These are phyloP conservation scores for Nakazawaea populi DNA, from an alignment of 805 yeast genomes.

Conservation along the genomic window DNA sequence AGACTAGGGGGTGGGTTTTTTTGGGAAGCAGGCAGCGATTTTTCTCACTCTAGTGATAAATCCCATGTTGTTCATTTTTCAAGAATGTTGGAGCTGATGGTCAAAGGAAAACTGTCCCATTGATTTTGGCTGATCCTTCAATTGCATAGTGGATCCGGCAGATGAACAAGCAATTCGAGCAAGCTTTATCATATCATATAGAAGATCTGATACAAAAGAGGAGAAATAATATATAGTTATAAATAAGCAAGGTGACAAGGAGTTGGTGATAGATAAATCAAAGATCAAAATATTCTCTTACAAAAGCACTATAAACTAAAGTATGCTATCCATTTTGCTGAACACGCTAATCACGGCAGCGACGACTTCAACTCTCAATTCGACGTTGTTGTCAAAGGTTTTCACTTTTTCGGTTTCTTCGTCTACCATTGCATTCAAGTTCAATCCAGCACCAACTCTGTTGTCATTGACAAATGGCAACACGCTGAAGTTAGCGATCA, in stretches of 20 bases:
- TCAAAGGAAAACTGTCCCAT: too few species aligned
- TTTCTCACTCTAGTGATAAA: conserved; percentile 16
- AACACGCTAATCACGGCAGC: conserved; percentile 92
- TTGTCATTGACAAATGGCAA: conserved; percentile 64
- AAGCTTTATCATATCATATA: too few species aligned
- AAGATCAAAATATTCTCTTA: conserved; percentile 6
- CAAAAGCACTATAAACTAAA: conserved; percentile 12
- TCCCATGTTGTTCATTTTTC: neutral
- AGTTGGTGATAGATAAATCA: conserved; percentile 2
- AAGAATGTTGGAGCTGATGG: neutral
- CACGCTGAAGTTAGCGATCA: conserved; percentile 74
- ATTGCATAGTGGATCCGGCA: too few species aligned
- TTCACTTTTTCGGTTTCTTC: conserved; percentile 46
- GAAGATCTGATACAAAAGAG: too few species aligned
- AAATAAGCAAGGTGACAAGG: neutral
- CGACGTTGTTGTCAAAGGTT: conserved; percentile 34
- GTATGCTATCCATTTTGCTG: conserved; percentile 71
- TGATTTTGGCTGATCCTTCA: neutral
- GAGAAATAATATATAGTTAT: neutral
- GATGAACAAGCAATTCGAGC: too few species aligned
- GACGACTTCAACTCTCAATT: conserved; percentile 72
- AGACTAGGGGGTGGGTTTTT: conserved; percentile 73
- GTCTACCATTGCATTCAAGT: conserved; percentile 46
- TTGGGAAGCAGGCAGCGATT: conserved; percentile 82
- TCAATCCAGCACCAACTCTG: conserved; percentile 61